Evolutionary conservation across 306 rosid species (phyloP).

Genomic region (Acacia confusa): DNA sequence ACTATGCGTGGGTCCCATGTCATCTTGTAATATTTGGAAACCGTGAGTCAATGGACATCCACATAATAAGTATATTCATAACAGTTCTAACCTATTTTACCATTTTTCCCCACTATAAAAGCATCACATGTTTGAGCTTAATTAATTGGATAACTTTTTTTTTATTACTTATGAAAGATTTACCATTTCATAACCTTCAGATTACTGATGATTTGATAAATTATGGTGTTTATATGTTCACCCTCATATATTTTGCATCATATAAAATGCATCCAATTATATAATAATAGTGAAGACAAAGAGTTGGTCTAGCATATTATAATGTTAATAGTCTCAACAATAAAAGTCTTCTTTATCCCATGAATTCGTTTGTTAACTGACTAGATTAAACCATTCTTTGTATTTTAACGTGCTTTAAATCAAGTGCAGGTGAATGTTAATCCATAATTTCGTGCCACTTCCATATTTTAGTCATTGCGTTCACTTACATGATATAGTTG

Average conservation of each 20-base stretch:
- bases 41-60: too few relatives aligned
- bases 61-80: too few relatives aligned
- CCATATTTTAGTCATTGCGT: too few relatives aligned
- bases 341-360: not conserved
- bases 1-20: too few relatives aligned
- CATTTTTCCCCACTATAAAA: too few relatives aligned
- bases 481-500: not conserved
- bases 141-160: not conserved
- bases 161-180: slow-evolving; percentile 23
- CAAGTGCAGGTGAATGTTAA: too few relatives aligned
- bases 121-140: not conserved
- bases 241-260: slow-evolving; percentile 50
- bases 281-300: slow-evolving; percentile 62
- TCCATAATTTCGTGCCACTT: too few relatives aligned
- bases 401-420: not conserved
- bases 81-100: too few relatives aligned
- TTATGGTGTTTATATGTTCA: slow-evolving; percentile 65
- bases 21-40: too few relatives aligned
- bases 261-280: slow-evolving; percentile 51
- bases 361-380: slow-evolving; percentile 9
- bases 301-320: slow-evolving; percentile 35
- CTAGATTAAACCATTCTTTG: not conserved
- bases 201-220: slow-evolving; percentile 70
- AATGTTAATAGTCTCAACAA: too few relatives aligned
- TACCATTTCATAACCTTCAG: slow-evolving; percentile 35